Evolutionary conservation across 352 stramenopile species (phyloP).

Genomic region (Phytophthora tubulina): DNA sequence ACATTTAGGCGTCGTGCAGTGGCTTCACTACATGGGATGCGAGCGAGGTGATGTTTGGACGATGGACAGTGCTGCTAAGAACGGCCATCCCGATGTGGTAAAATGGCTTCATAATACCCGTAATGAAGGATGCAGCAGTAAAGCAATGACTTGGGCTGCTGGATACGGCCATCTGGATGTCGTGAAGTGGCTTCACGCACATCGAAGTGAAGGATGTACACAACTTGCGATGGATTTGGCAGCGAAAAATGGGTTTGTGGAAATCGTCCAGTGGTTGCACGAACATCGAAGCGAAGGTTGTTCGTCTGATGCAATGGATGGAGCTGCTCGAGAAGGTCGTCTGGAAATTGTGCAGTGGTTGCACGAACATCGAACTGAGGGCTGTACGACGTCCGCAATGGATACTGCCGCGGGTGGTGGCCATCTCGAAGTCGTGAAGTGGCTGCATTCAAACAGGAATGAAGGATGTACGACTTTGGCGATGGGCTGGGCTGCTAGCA

Average conservation of each 20-base stretch:
- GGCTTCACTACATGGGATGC: conserved; percentile 28
- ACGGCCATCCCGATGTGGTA: conserved; percentile 30
- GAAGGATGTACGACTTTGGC: conserved; percentile 33
- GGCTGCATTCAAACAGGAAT: conserved; percentile 27
- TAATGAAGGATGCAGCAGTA: conserved; percentile 31
- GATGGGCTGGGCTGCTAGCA: conserved; percentile 31
- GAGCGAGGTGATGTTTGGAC: conserved; percentile 16
- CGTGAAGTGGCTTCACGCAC: conserved; percentile 31
- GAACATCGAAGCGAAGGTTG: conserved; percentile 28
- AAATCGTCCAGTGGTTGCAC: conserved; percentile 35
- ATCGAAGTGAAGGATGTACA: conserved; percentile 35
- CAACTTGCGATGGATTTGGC: conserved; percentile 27
- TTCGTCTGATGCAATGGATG: conserved; percentile 26
- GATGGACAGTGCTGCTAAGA: conserved; percentile 28
- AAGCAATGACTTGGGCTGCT: conserved; percentile 37
- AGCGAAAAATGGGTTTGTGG: conserved; percentile 13
- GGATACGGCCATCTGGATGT: conserved; percentile 31
- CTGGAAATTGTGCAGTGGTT: conserved; percentile 30
- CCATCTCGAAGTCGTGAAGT: conserved; percentile 35
- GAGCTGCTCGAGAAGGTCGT: conserved; percentile 26
- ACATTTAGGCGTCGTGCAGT: conserved; percentile 30
- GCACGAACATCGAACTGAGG: conserved; percentile 22
- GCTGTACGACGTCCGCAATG: conserved; percentile 38
- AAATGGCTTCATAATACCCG: conserved; percentile 39
- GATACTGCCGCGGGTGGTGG: conserved; percentile 25